These are phyloP conservation scores for Eucalyptus grandis DNA, from an alignment of 345 rosid genomes.

Conservation along the genomic window DNA sequence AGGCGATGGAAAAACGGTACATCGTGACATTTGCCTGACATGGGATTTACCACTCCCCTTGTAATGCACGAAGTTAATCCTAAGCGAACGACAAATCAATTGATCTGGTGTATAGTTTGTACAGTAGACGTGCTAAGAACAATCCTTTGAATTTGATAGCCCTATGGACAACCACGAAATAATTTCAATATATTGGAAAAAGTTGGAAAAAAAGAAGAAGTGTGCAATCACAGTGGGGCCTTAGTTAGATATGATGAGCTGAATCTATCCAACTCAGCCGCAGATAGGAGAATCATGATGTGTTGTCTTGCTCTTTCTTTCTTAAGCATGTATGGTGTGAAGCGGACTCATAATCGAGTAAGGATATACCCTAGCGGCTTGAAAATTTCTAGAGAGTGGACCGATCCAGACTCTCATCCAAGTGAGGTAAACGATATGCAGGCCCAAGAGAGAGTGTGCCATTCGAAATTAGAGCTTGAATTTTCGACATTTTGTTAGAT, in stretches of 20 bases:
- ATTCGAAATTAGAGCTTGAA: background rate
- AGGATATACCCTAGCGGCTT: background rate
- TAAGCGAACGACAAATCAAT: background rate
- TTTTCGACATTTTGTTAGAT: background rate
- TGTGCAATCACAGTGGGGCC: background rate
- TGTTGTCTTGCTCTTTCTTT: background rate
- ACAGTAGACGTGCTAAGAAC: background rate
- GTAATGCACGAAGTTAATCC: background rate
- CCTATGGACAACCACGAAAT: background rate
- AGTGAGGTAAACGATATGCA: background rate
- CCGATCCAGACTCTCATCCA: background rate
- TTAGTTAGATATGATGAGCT: background rate
- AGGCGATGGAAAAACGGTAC: background rate
- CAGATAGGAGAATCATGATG: background rate
- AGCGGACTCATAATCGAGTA: background rate
- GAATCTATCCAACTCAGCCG: background rate
- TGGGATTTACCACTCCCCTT: background rate
- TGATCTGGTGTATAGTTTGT: background rate
- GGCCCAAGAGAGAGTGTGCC: background rate
- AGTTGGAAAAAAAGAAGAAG: background rate
- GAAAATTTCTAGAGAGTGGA: background rate
- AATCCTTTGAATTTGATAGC: background rate
- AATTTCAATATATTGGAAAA: background rate
- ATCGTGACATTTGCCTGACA: background rate
- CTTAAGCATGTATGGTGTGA: background rate